Base-by-base conservation (phyloP, 768 basidiomycete genomes). In the Suillus brevipes region DNA sequence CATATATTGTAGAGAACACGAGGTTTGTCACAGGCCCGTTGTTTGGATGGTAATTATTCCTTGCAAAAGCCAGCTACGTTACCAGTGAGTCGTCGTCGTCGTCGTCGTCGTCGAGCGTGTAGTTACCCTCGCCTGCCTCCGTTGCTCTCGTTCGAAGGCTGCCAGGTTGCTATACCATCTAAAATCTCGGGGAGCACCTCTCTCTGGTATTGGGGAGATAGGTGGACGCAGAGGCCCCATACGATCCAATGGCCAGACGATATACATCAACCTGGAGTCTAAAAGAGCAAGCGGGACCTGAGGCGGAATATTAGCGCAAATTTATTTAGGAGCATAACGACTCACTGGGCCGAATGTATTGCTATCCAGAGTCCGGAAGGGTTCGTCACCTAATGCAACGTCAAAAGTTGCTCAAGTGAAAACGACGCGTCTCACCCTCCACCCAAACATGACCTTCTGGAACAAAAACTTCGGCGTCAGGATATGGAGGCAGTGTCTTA, bases 391-490 rank as follows among this genome's bases (percentile, higher is more conserved):
- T 89, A 60, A 23, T 45, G n/a, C 62, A 28, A 31, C 45, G 16
- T 34, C 40, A 45, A 52, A 23, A 28, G 10, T 34, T 38, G 8
- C 59, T 61, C 62, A 56, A 57, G 37, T 20, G 47, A 58, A 61
- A 28, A 34, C 34, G 65, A 76, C 6, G 70, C 50, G 37, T 62
- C 79, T 60, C 60, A 87, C 89, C 90, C 83, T 92, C 90, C 60
- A 92, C 82, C 91, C 91, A 92, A 47, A 87, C 79, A 65, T 91
- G 87, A 1, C 89, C 89, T 69, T 77, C 65, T 4, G 90, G 90
- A 42, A 92, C 75, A 34, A 65, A 71, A 9, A 88, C 84, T 64
- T 85, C 79, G 5, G 77, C 63, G 23, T 85, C 81, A 1, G 86
- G 86, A 69, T 87, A 89, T 4, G 90, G 89, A 25, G 89, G 85